Base-by-base conservation (phyloP, 177 flowering plant genomes). In the Vitis hybrid region DNA sequence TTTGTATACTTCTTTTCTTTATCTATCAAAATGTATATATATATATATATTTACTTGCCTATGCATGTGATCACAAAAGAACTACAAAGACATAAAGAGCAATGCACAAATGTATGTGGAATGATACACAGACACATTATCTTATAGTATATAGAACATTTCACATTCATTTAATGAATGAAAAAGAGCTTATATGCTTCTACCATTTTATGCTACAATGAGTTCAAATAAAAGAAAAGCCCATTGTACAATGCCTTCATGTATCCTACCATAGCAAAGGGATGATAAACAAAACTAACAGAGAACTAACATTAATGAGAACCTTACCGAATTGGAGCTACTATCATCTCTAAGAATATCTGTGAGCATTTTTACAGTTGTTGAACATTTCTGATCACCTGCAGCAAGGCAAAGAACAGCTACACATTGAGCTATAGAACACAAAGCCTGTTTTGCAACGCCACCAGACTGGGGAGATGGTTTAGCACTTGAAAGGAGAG, bases 341-440 rank as follows among this genome's bases (percentile, higher is more conserved):
- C 88, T 83, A 72, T 87, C 94, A 75, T 83, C 95, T 80, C 79
- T 89, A 67, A 96, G 90, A 62, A 92, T 92, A 62, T 81, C 86
- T 18, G 88, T 87, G 40, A 96, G 93, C 99, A 94, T 93, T 62
- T 81, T 80, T 32, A 96, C 95, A 16, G 99, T 96, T 65, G 95
- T 80, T 32, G 90, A 91, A 73, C 97, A 96, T 77, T 94, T 91
- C 67, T 81, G 72, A 76, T 92, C 89, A 67, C 98, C 99, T 2
- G 99, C 97, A 76, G 97, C 93, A 73, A 96, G 98, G 79, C 99
- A 96, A 51, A 96, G 92, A 77, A 96, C 98, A 81, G 97, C 99
- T 52, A 96, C 95, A 80, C 98, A 94, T 78, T 92, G 98, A 63
- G 99, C 99, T 46, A 92, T 90, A 30, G 99, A 96, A 77, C 79